Conservation (phyloP, 2,329 filamentous ascomycete genomes). For the Fusarium sulawesiense region DNA sequence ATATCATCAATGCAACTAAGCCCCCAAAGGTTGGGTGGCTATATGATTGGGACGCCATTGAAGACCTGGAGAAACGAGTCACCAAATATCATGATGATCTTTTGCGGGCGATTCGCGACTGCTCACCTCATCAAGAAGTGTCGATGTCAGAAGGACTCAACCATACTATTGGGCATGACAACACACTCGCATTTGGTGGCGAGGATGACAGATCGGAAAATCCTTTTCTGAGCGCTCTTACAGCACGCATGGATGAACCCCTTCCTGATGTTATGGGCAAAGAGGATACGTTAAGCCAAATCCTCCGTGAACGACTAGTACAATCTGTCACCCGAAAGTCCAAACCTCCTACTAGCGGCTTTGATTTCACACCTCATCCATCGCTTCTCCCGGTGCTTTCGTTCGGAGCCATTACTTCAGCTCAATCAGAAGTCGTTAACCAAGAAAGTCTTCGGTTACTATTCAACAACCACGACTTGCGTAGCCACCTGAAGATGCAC, state of each 20-base stretch:
- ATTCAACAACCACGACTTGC: conserved; percentile 78
- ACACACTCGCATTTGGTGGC: conserved; percentile 62
- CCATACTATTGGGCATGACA: neutral
- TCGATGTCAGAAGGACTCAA: neutral
- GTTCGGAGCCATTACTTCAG: conserved; percentile 77
- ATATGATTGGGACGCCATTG: conserved; percentile 77
- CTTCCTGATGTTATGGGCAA: conserved; percentile 35
- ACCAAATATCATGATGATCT: conserved; percentile 50
- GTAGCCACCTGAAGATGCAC: conserved; percentile 78
- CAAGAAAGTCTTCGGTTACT: conserved; percentile 79
- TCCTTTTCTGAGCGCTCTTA: conserved; percentile 45
- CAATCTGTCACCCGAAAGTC: conserved; percentile 46
- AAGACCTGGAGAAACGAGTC: conserved; percentile 71
- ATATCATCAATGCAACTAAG: conserved; percentile 57
- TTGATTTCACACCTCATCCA: conserved; percentile 63
- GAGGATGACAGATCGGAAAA: conserved; percentile 38
- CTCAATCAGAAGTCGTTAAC: conserved; percentile 82
- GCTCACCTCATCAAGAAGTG: neutral
- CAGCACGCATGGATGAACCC: conserved; percentile 45
- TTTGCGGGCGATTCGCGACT: conserved; percentile 36
- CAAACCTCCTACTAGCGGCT: conserved; percentile 27
- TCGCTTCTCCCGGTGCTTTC: conserved; percentile 76
- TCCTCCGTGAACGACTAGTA: conserved; percentile 57
- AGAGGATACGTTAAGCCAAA: conserved; percentile 53
- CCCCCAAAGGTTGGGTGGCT: conserved; percentile 74